Evolutionary conservation across 2,329 filamentous ascomycete species (phyloP), one percentile per base, ranked within the genome.

Genomic region (Periconia macrospinosa): DNA sequence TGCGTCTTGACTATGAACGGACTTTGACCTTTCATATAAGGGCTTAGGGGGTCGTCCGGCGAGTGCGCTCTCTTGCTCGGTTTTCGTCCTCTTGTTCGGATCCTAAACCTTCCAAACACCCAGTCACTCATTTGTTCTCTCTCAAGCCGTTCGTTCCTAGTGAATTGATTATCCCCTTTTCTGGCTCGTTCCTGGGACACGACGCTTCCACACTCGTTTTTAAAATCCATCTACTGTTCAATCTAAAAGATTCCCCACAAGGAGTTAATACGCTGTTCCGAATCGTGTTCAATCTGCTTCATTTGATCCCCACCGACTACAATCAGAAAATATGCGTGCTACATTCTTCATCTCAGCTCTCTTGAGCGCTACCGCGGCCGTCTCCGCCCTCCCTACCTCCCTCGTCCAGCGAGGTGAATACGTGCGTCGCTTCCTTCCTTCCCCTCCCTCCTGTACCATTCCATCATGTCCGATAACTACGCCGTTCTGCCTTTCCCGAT

Each of bases 271-370:
- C 23, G 23, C 23, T 8, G 5, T 8, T 27, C 23, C 3, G 23
- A 27, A 27, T 8, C 23, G 23, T 27, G 23, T 27, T 27, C 8
- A 8, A 27, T 27, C 23, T 27, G 23, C 23, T 27, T 27, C 23
- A 3, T 5, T 27, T 27, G 23, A 27, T 27, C 23, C 23, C 27
- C 10, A 44, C 9, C 18, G 17, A 19, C 42, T 27, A 10, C 27
- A 30, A 20, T 20, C 44, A 43, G 37, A 50, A 50, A 61, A 43
- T 11, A 63, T 63, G 60, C 55, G 55, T 41, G 30, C 50, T 33
- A 55, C 55, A 15, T 40, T 55, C 18, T 23, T 52, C 30, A 6
- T 55, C 44, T 19, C 53, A 33, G 56, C 56, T 53, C 44, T 63
- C 14, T n/a, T 58, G 40, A 51, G 53, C 53, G 44, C 55, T 41